These are phyloP conservation scores for Pythium vanterpoolii DNA, from an alignment of 352 stramenopile species.

Conservation along the genomic window DNA sequence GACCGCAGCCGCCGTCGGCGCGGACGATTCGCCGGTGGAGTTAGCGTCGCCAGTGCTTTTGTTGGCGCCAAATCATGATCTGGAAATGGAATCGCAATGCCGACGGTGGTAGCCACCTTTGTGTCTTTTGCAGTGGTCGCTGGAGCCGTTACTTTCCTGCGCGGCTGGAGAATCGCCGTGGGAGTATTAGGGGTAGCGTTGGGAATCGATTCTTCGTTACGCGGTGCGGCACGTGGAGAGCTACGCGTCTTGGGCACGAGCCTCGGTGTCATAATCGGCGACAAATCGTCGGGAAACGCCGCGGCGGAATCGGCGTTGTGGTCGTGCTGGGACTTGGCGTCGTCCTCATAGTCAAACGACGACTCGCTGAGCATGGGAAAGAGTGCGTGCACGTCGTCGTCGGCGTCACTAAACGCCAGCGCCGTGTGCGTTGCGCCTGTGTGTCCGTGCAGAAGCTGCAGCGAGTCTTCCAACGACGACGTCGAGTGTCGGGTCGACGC, in stretches of 20 bases:
- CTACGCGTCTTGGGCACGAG: constrained; percentile 9
- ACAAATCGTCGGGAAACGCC: constrained; percentile 42
- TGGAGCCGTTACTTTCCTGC: too few relatives aligned
- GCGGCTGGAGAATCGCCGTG: background rate
- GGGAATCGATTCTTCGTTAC: too few relatives aligned
- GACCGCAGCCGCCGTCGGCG: constrained; percentile 17
- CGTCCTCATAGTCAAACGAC: constrained; percentile 36
- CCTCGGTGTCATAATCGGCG: constrained; percentile 52
- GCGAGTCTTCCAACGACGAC: constrained; percentile 50
- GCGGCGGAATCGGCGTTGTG: constrained; percentile 12
- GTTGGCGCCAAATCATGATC: background rate
- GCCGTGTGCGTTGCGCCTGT: constrained; percentile 27
- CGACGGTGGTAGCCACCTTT: background rate
- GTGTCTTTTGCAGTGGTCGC: too few relatives aligned
- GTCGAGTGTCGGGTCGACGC: background rate
- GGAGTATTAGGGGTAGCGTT: background rate
- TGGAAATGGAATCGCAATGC: constrained; percentile 11
- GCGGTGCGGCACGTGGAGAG: background rate
- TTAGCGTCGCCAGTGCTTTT: background rate
- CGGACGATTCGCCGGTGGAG: constrained; percentile 4
- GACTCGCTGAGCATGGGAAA: constrained; percentile 33
- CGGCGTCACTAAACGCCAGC: constrained; percentile 25
- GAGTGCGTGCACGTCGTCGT: constrained; percentile 23
- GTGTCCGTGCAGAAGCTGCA: constrained; percentile 32
- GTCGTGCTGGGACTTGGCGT: background rate